These are phyloP conservation scores for Neurospora intermedia DNA, from an alignment of 495 filamentous ascomycete genomes.

Conservation along the genomic window DNA sequence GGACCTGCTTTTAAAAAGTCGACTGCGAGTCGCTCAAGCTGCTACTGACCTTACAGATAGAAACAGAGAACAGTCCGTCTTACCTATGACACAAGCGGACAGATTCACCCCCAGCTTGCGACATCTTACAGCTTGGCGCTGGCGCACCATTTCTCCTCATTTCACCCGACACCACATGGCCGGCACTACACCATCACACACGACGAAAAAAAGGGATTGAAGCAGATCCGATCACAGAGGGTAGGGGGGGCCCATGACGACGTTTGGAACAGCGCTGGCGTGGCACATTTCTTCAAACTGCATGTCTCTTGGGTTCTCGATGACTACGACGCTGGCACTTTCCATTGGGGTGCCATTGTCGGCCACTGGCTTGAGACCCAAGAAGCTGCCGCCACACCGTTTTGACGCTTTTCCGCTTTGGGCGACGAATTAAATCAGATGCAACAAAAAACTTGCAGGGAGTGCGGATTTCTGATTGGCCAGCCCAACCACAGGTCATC, in stretches of 20 bases:
- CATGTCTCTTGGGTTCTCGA: not conserved
- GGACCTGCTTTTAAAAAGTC: not conserved
- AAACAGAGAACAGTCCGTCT: not conserved
- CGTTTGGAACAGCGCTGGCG: not conserved
- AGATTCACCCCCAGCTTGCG: not conserved
- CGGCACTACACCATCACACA: not conserved
- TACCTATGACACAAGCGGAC: not conserved
- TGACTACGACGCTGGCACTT: slow-evolving; percentile 6
- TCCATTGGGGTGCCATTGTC: not conserved
- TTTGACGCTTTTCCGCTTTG: slow-evolving; percentile 21
- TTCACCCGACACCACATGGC: not conserved
- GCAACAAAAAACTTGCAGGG: slow-evolving; percentile 15
- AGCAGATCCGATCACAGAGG: not conserved
- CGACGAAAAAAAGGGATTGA: not conserved
- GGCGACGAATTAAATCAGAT: slow-evolving; percentile 18
- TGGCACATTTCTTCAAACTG: not conserved
- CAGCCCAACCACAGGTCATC: slow-evolving; percentile 24
- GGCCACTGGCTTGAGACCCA: no score
- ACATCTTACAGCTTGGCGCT: not conserved
- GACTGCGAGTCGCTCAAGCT: not conserved
- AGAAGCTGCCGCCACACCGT: slow-evolving; percentile 13
- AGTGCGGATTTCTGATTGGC: slow-evolving; percentile 35
- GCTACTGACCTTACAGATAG: not conserved
- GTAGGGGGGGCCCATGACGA: not conserved
- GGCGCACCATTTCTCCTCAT: not conserved